Conservation (phyloP, 2,329 filamentous ascomycete genomes). For the Macrophomina phaseolina region DNA sequence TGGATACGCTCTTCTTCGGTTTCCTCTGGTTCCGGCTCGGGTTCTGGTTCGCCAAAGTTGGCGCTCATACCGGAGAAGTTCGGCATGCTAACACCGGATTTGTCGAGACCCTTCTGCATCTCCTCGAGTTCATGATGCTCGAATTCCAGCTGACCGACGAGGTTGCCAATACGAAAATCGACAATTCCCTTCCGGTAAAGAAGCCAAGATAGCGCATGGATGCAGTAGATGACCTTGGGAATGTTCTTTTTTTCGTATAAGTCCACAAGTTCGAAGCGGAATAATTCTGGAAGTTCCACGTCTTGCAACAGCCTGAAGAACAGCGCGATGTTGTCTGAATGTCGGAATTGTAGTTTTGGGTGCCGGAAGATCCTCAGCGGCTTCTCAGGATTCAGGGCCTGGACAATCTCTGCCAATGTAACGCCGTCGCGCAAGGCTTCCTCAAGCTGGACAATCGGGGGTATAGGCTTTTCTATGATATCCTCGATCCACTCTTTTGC, state of each 20-base stretch:
- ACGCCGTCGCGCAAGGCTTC: slow-evolving; percentile 92
- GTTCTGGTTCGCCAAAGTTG: slow-evolving; percentile 85
- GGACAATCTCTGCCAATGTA: slow-evolving; percentile 91
- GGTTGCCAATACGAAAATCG: slow-evolving; percentile 93
- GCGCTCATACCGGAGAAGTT: slow-evolving; percentile 98
- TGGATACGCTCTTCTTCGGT: slow-evolving; percentile 89
- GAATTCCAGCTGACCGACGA: slow-evolving; percentile 95
- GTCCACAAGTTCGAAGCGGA: slow-evolving; percentile 96
- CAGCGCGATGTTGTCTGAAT: slow-evolving; percentile 96
- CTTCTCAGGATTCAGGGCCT: slow-evolving; percentile 80
- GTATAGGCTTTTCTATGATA: slow-evolving; percentile 81
- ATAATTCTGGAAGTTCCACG: slow-evolving; percentile 90
- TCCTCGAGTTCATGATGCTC: slow-evolving; percentile 97
- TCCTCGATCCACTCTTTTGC: slow-evolving; percentile 99
- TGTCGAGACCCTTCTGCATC: slow-evolving; percentile 95
- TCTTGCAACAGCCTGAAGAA: slow-evolving; percentile 95
- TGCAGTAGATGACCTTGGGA: slow-evolving; percentile 98
- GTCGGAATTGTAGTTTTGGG: slow-evolving; percentile 85
- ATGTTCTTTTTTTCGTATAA: slow-evolving; percentile 99
- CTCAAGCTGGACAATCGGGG: slow-evolving; percentile 91
- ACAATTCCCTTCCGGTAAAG: slow-evolving; percentile 93
- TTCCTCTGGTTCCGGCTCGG: slow-evolving; percentile 73
- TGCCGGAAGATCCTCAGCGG: slow-evolving; percentile 84
- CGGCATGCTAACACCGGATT: slow-evolving; percentile 92
- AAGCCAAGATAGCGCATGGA: slow-evolving; percentile 97